Evolutionary conservation across 805 yeast genomes (phyloP), one percentile per base, ranked within the genome.

Genomic region (Ogataea henricii): DNA sequence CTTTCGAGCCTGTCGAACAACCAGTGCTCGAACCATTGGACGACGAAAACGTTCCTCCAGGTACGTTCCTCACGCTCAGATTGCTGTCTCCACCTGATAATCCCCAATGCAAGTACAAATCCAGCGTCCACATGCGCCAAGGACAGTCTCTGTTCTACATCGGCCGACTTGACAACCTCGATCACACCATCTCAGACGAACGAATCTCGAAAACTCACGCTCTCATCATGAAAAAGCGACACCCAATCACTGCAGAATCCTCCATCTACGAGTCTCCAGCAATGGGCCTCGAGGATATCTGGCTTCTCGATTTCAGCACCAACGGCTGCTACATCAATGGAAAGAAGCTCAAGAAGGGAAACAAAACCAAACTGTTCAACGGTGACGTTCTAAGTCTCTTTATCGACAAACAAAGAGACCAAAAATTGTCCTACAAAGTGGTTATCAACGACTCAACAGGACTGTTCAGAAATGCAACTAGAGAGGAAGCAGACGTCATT

Each of bases 121-220:
- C 44, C 10, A 33, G 79, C 2, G 73, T 88, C 6, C 70, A 73
- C 48, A 71, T 90, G n/a, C 77, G 81, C 27, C 90, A 85, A 59
- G 87, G 88, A 22, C 73, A 76, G 16, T 82, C 79, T 40, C 81
- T 82, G 7, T 84, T 82, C 62, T 74, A 83, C 47, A 76, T 92
- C 46, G 98, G 99, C 1, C 72, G 98, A 29, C 77, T 79, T 18
- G 79, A 74, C 17, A 78, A 74, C 2, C 78, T 87, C 50, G 82
- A 87, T 60, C 75, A 79, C 27, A 72, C 71, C 36, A 78, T 88
- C 14, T 70, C 77, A 26, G 97, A 91, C 55, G 85, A 77, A 56
- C 69, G 97, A 39, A 77, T 92, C 57, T 91, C 97, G 2, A 87
- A 89, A 54, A 73, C 84, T 1, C 98, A 94, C 66, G 90, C 97